Base-by-base conservation (phyloP, 768 basidiomycete species). In the Boletus bicolor region DNA sequence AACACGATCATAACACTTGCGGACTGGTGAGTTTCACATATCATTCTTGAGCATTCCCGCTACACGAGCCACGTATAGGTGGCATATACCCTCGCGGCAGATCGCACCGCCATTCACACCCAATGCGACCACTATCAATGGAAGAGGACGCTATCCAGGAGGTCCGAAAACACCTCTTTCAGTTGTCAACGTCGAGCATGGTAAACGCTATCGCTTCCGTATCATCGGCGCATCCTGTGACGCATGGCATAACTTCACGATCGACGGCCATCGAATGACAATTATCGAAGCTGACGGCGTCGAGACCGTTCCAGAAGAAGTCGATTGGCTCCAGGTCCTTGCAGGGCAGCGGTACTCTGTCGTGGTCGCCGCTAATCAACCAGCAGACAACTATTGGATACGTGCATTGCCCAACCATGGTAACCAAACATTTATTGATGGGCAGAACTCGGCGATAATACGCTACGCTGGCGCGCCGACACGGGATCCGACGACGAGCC, bases 281-380 rank as follows among this genome's bases (percentile, higher is more conserved):
- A 68, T 83, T 49, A 80, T 80, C 49, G 78, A 80, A 56, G 71
- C 64, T 6, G 78, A 79, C 44, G 77, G 76, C 9, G 64, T 73
- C 14, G 71, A 69, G 35, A 64, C 63, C 5, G 45, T 60, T 10
- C 77, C 73, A 3, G 48, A 66, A 3, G 59, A 62, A 10, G 77
- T 79, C 5, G 77, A 80, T 46, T 73, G 71, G 38, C 65, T 80
- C 35, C 69, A 75, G 9, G 64, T 82, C 51, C 74, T 73, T 49
- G 75, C 78, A 4, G 79, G 68, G 5, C 76, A 77, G 55, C 67
- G 76, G 38, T 77, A 76, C 61, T 77, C 76, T 36, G 65, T 78
- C 34, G 64, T 77, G 19, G 68, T 77, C n/a, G 36, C 60, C 5
- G 78, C 77, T 9, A 64, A 72, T 43, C 71, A 76, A 49, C 54